Base-by-base conservation (phyloP, 179 eudicot genomes). In the Corrigiola litoralis region DNA sequence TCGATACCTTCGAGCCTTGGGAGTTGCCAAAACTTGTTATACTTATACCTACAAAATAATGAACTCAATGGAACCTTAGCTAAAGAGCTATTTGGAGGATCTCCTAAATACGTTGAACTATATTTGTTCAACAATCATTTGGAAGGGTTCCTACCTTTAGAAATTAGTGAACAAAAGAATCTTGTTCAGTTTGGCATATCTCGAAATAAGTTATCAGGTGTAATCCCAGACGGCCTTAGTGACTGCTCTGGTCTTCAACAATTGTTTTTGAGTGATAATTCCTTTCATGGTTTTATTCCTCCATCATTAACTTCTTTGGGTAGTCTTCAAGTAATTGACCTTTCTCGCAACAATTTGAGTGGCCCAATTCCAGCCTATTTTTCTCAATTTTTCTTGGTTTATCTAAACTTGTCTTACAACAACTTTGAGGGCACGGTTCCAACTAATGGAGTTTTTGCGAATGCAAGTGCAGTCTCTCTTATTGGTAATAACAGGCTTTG, bases 261-360 rank as follows among this genome's bases (percentile, higher is more conserved):
- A 4, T 28, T 65, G 12, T 23, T 25, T 4, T 0, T 65, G 5
- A 29, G 27, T 1, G 61, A 8, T 11, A 65, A 52, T 21, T 2
- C 2, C 4, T 18, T 65, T 27, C 31, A 18, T 9, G 69, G 69
- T n/a, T 1, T 6, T n/a, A 65, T 65, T 52, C 69, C 69, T 0
- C 10, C 1, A 17, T 3, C 69, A 12, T 65, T 65, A 9, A 29
- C 28, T 5, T 25, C 50, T 16, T 40, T 65, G 29, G 36, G 36
- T 27, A 14, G 79, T 28, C 58, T 75, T 12, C 71, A 76, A 52
- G 53, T 20, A 10, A 2, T 65, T 28, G 68, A 65, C 23, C 45
- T 65, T 13, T 55, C 53, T 16, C 16, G 23, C 5, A 75, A 75
- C 29, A 38, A 66, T 47, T 46, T 75, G 4, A 58, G 56, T 37